phyloP scores from a whole-genome alignment of 1,284 basidiomycete genomes.

The Ganoderma multipileum region DNA sequence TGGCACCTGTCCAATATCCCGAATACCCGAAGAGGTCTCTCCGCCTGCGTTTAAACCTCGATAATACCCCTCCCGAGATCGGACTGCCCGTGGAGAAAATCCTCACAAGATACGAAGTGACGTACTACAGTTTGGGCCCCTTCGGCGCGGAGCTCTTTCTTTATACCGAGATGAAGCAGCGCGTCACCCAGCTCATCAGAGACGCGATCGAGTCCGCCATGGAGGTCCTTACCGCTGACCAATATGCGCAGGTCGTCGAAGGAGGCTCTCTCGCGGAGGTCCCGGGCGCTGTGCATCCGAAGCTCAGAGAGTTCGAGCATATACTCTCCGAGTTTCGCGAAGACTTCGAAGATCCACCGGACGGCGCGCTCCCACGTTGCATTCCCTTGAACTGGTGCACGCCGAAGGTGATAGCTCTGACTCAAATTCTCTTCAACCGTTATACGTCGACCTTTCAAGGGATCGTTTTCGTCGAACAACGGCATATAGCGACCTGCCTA shows the following conservation, averaged over 20 bases:
- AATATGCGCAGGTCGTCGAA: conserved; percentile 21
- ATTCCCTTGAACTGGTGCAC: conserved; percentile 68
- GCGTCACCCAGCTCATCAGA: conserved; percentile 47
- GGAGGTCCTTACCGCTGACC: conserved; percentile 30
- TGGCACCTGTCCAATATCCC: conserved; percentile 53
- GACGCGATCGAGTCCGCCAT: conserved; percentile 38
- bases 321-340: conserved; percentile 57
- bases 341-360: conserved; percentile 51
- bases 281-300: conserved; percentile 37
- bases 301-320: conserved; percentile 53
- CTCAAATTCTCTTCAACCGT: conserved; percentile 65
- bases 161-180: conserved; percentile 61
- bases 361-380: conserved; percentile 42
- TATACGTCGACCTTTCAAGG: conserved; percentile 68
- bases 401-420: conserved; percentile 70
- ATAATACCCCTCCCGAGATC: conserved; percentile 48
- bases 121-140: conserved; percentile 57
- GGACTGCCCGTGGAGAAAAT: conserved; percentile 63
- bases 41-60: conserved; percentile 58
- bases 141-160: conserved; percentile 68
- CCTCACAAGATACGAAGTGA: conserved; percentile 63
- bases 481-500: conserved; percentile 78
- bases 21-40: conserved; percentile 62
- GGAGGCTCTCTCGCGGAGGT: conserved; percentile 19
- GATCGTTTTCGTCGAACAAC: conserved; percentile 85